Base-by-base conservation (phyloP, 164 flowering plant species). In the Paratinospora sagittata region DNA sequence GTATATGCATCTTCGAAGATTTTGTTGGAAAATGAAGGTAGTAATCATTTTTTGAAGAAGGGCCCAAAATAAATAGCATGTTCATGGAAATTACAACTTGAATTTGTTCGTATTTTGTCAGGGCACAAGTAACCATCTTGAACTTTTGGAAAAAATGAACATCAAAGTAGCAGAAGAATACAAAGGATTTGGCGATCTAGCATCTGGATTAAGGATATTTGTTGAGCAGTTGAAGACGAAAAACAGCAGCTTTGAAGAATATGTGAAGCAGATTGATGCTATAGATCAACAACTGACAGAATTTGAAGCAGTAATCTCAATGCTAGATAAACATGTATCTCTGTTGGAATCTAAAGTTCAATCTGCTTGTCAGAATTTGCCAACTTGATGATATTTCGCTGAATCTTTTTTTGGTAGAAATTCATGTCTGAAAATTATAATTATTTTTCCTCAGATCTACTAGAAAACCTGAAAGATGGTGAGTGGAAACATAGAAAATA, bases 91-190 rank as follows among this genome's bases (percentile, higher is more conserved):
- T 30, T 30, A 30, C 4, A 68, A 30, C 27, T 74, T 64, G 27
- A 52, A 52, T 33, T 12, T 6, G 3, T n/a, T 49, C 19, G 47
- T 67, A 4, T 55, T 76, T 63, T 65, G n/a, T 24, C 81, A 90
- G 94, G 96, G 93, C 45, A 86, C 97, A 63, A 89, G 81, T 65
- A 88, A 88, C 74, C 72, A 73, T 21, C 85, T 95, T 36, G 91
- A 92, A 39, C 88, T 95, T 13, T 63, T 91, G 82, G 96, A 88
- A 85, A 90, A 86, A 79, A 95, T 95, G 97, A 90, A 95, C 73
- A 72, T 80, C 12, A 84, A 79, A 75, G 95, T 94, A 27, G 87
- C 87, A 4, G 92, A 90, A 69, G 98, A 94, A 78, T 94, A 90
- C 75, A 79, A 84, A 12, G 85, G 86, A 11, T 86, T 85, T 63